Conservation (phyloP, 1,284 basidiomycete species). For the Fomitopsis palustris region DNA sequence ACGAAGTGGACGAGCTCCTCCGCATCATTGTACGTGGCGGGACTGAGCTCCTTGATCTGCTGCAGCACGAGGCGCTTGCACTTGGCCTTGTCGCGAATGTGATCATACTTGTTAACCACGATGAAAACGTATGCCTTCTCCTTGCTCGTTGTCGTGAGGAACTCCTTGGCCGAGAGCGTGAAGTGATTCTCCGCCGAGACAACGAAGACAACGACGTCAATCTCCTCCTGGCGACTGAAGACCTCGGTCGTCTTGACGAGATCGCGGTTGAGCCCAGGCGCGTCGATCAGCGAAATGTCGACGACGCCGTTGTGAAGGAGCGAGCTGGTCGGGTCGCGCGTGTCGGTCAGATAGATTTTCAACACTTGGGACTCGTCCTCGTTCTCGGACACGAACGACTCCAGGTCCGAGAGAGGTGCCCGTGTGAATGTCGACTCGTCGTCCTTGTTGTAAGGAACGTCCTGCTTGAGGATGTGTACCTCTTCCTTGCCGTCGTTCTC, state of each 20-base stretch:
- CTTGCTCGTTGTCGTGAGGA: constrained; percentile 89
- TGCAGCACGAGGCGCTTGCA: constrained; percentile 89
- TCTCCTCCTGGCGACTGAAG: constrained; percentile 96
- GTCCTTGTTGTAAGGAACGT: constrained; percentile 64
- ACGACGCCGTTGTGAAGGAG: constrained; percentile 95
- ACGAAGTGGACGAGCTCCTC: constrained; percentile 98
- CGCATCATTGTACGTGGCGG: constrained; percentile 88
- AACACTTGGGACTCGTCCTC: constrained; percentile 71
- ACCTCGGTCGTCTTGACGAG: constrained; percentile 94
- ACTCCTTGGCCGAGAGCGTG: constrained; percentile 94
- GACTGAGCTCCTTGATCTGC: constrained; percentile 92
- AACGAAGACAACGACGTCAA: constrained; percentile 98
- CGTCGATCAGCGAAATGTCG: constrained; percentile 98
- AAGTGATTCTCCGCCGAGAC: constrained; percentile 99
- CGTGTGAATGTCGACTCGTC: constrained; percentile 80
- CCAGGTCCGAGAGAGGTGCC: constrained; percentile 68
- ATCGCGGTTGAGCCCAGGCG: constrained; percentile 96
- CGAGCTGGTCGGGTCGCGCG: constrained; percentile 71
- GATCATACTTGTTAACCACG: constrained; percentile 98
- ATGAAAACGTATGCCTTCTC: constrained; percentile 99
- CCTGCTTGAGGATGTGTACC: constrained; percentile 75
- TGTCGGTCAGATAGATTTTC: constrained; percentile 83
- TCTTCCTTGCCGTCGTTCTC: constrained; percentile 82
- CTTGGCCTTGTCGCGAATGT: constrained; percentile 94
- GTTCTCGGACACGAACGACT: constrained; percentile 80